Base-by-base conservation (phyloP, 805 yeast genomes). In the Saccharomycodes ludwigii region DNA sequence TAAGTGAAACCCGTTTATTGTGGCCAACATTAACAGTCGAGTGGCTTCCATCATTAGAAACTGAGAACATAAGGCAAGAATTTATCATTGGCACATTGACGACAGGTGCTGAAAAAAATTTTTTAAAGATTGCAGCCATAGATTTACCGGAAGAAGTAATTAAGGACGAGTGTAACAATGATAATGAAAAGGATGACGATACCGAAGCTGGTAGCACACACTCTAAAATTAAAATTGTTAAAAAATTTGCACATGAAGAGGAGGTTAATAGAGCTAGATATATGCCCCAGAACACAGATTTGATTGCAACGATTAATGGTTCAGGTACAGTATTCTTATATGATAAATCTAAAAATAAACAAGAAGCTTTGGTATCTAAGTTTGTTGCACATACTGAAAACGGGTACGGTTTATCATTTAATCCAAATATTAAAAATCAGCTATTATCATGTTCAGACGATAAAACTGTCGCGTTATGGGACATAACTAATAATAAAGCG, bases 21-120 rank as follows among this genome's bases (percentile, higher is more conserved):
- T 81, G 93, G 93, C 93, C 94, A 2, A 75, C 86, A 3, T 59
- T 81, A 30, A 76, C 88, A 1, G 66, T 78, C 4, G 82, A 81
- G 52, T 81, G 91, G 86, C 51, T 77, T 6, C 86, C 85, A 0
- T 59, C 58, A 33, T 35, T 44, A 35, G 29, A 39, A 32, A 34
- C 10, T 19, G 23, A 11, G 13, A 18, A 56, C 5, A 56, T 63
- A 9, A 63, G 64, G 17, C 66, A 78, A 39, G 66, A 69, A 32
- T 43, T 81, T 35, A 44, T 80, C 7, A 47, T 80, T 14, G 84
- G 86, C 3, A 79, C 93, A 0, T 18, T 32, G n/a, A 76, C 88
- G 0, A 70, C 81, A 1, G 82, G 77, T 4, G 74, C 68, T 31
- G 86, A 74, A 37, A 61, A 60, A 1, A 72, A 81, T 44, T 76